Evolutionary conservation across 345 rosid species (phyloP), one percentile per base, ranked within the genome.

Genomic region (Psidium friedrichsthalianum): DNA sequence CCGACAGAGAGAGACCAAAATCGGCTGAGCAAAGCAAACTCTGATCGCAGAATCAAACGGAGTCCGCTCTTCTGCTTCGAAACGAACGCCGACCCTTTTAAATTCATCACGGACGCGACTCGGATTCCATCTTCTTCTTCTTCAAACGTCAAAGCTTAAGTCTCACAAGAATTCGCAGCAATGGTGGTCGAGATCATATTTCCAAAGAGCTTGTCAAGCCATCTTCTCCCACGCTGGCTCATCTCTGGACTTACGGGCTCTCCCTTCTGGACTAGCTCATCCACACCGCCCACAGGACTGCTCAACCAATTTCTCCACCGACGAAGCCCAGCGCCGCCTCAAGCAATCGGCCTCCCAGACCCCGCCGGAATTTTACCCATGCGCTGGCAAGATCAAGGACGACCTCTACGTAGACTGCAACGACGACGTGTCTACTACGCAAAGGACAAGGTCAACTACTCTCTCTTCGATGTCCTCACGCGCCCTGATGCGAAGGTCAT

Each of bases 351-450:
- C 69, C 11, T 89, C 89, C 15, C 89, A 88, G 55, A 56, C 87
- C n/a, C 59, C n/a, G 55, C n/a, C 82, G 6, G 3, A 13, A n/a
- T 88, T 89, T 40, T 87, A 88, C 81, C 87, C 86, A 12, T 80
- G 87, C 74, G 90, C 91, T 0, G 88, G 90, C 51, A 86, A 86
- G 88, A 56, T 85, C 22, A 84, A 83, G 49, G 89, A 87, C 52
- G 59, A 56, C 29, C 74, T 80, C 42, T 76, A 81, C 83, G 86
- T 88, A 1, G 89, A 89, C 21, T 89, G 91, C 32, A 88, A 91
- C 42, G 90, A 88, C 44, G 86, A 59, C 0, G 88, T 2, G 59
- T 84, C n/a, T 85, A 55, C 49, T 90, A 40, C 6, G 32, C 84
- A 3, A 85, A 87, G 59, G 88, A 91, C 24, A 51, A 55, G 80